phyloP scores from a whole-genome alignment of 371 early-diverging fungal species.

The Blakeslea trispora region DNA sequence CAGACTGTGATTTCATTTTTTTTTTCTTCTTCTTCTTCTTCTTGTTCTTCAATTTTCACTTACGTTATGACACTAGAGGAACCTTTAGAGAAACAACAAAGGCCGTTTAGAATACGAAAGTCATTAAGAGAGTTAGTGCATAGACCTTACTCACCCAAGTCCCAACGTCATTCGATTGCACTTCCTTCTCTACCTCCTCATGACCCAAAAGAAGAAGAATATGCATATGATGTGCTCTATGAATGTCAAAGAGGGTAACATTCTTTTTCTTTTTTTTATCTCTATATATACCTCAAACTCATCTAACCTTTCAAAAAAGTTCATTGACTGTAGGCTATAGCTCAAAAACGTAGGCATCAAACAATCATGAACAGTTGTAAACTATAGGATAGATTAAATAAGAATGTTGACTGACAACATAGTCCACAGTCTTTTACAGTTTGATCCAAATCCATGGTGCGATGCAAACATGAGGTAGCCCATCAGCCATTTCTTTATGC shows the following conservation, averaged over 20 bases:
- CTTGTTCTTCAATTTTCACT: constrained; percentile 8
- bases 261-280: constrained; percentile 4
- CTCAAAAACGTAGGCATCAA: constrained; percentile 54
- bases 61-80: neutral
- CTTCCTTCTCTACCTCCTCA: constrained; percentile 39
- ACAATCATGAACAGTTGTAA: too few species aligned
- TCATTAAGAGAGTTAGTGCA: constrained; percentile 40
- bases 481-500: too few species aligned
- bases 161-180: constrained; percentile 20
- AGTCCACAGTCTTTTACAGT: constrained; percentile 47
- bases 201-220: constrained; percentile 31
- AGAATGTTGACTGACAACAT: too few species aligned
- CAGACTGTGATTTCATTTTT: too few species aligned
- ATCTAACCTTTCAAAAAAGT: constrained; percentile 23
- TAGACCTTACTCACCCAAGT: constrained; percentile 22
- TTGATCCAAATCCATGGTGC: constrained; percentile 68
- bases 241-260: constrained; percentile 59
- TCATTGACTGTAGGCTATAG: constrained; percentile 62
- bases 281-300: too few species aligned
- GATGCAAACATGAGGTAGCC: constrained; percentile 51
- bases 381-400: too few species aligned
- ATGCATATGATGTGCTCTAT: constrained; percentile 51
- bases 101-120: constrained; percentile 34
- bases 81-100: constrained; percentile 15
- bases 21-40: neutral